Conservation (phyloP, 1,284 basidiomycete genomes). For the Prillingera fragicola region DNA sequence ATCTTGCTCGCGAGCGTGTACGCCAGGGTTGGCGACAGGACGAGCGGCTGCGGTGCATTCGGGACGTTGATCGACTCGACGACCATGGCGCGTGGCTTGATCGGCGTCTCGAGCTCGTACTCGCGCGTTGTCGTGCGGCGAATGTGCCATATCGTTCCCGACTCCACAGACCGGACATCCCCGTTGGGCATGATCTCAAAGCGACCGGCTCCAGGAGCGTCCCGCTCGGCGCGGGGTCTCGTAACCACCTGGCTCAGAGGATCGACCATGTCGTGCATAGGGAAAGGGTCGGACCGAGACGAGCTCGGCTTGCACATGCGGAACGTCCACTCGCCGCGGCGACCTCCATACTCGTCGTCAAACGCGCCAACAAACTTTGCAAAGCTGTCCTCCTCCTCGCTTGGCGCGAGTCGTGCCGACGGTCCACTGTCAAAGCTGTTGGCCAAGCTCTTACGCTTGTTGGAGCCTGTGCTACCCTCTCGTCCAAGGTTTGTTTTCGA, state of each 20-base stretch:
- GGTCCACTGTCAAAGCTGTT: slow-evolving; percentile 3
- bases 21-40: slow-evolving; percentile 3
- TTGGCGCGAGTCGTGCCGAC: slow-evolving; percentile 6
- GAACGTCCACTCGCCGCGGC: slow-evolving; percentile 50
- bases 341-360: slow-evolving; percentile 48
- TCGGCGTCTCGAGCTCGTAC: slow-evolving; percentile 37
- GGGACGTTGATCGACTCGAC: neutral
- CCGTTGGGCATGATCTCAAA: slow-evolving; percentile 39
- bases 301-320: too few species aligned
- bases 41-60: slow-evolving; percentile 8
- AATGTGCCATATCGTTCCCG: slow-evolving; percentile 38
- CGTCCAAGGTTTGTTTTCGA: slow-evolving; percentile 39
- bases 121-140: slow-evolving; percentile 30
- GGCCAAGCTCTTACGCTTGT: neutral
- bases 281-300: too few species aligned
- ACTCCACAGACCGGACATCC: slow-evolving; percentile 35
- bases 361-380: slow-evolving; percentile 50
- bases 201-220: slow-evolving; percentile 39
- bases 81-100: slow-evolving; percentile 3
- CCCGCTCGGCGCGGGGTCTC: slow-evolving; percentile 37
- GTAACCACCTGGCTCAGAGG: slow-evolving; percentile 14
- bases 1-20: slow-evolving; percentile 32
- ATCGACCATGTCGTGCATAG: slow-evolving; percentile 8
- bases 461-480: slow-evolving; percentile 10
- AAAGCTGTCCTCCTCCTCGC: slow-evolving; percentile 48